These are phyloP conservation scores for Mycena chlorophos DNA, from an alignment of 768 basidiomycete genomes.

Conservation along the genomic window DNA sequence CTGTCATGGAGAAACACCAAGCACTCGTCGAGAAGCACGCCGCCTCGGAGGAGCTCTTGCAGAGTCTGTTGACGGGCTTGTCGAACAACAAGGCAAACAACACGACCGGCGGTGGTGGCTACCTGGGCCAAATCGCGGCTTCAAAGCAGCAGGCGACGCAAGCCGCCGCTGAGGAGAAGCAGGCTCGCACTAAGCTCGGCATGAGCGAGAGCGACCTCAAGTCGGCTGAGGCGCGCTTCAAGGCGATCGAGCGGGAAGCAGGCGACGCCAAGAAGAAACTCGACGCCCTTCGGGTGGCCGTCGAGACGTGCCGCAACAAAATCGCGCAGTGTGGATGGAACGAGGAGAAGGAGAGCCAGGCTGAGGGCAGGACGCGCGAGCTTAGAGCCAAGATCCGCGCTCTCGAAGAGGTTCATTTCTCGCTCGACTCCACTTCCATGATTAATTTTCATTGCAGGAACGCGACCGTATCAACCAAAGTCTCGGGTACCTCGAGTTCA, in stretches of 20 bases:
- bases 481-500: constrained; percentile 76
- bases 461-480: constrained; percentile 68
- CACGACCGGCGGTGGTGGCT: constrained; percentile 75
- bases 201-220: constrained; percentile 81
- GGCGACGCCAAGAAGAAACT: constrained; percentile 72
- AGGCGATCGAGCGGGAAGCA: constrained; percentile 82
- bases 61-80: constrained; percentile 91
- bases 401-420: constrained; percentile 52
- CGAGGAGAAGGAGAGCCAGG: constrained; percentile 65
- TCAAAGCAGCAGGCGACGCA: constrained; percentile 76
- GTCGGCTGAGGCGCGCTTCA: constrained; percentile 74
- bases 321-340: constrained; percentile 73
- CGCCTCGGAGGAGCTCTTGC: constrained; percentile 88
- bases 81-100: constrained; percentile 66
- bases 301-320: constrained; percentile 54
- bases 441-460: constrained; percentile 42
- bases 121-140: constrained; percentile 93
- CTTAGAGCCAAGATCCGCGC: constrained; percentile 56
- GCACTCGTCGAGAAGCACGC: constrained; percentile 58
- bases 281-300: constrained; percentile 53
- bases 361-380: constrained; percentile 49
- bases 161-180: constrained; percentile 81
- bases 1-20: constrained; percentile 70
- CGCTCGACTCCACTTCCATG: not conserved
- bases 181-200: constrained; percentile 69